Base-by-base conservation (phyloP, 2,329 filamentous ascomycete genomes). In the Penicillium sp. region DNA sequence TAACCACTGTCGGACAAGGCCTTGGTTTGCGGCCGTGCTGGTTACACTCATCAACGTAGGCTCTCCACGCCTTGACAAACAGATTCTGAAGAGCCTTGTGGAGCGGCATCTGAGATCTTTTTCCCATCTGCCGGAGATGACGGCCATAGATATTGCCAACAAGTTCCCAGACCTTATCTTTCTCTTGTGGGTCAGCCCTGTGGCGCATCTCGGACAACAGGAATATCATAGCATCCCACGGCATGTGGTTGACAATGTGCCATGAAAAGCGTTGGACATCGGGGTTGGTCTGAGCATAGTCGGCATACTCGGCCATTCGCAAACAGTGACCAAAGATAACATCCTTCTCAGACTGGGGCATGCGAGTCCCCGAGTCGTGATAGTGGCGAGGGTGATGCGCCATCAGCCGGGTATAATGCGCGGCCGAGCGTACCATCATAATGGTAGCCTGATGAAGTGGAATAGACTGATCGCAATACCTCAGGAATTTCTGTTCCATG, bases 161-260 rank as follows among this genome's bases (percentile, higher is more conserved):
- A 38, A 79, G 71, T 14, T 70, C 65, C 83, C 83, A 85, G 0
- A 76, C 80, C 51, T 70, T 66, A 31, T 63, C 63, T 7, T 69
- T 73, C 20, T 81, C 70, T 28, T 76, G 69, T 7, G 70, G 73
- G 22, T 77, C 63, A 4, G 73, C 67, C 49, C 75, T 74, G 35
- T 74, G 69, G 12, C 74, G 69, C 14, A 81, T 68, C 35, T 79
- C 77, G 57, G 72, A 76, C 37, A 84, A 69, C 48, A 84, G 73
- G 64, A 82, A 80, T n/a, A 84, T 78, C 47, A 82, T 76, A 10
- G 81, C 76, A 55, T 84, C 82, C 81, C 82, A 84, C 20, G 79
- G 77, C 67, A 83, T 84, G 41, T 82, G 76, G 31, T 75, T 71
- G 28, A 81, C 74, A 54, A 78, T 71, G 64, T 82, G 78, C 80